Percentiles rank a stretch among this genome's conserved stretches.
These are phyloP conservation scores for Pichia terricola DNA, from an alignment of 1,139 yeast genomes.

Conservation along the genomic window DNA sequence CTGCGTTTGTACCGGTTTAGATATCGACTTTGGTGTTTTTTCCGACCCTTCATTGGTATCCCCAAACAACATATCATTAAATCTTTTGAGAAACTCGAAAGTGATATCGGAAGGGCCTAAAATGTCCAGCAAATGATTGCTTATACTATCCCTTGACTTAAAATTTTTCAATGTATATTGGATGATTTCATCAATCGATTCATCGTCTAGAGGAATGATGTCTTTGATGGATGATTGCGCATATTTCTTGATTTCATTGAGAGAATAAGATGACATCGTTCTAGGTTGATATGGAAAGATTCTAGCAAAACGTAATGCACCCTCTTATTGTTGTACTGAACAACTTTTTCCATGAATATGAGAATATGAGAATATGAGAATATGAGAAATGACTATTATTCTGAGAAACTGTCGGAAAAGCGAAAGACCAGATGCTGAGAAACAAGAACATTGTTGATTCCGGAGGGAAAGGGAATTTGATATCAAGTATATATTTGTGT, in stretches of 20 bases:
- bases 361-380: too few species aligned
- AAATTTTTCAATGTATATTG: constrained; percentile 36
- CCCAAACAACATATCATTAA: constrained; percentile 25
- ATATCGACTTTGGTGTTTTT: background rate
- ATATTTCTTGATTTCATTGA: constrained; percentile 25
- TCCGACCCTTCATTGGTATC: background rate
- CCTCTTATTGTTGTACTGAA: too few species aligned
- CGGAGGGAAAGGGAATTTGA: too few species aligned
- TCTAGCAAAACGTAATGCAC: too few species aligned
- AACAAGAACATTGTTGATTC: too few species aligned
- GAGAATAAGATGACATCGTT: constrained; percentile 10
- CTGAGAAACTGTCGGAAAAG: too few species aligned
- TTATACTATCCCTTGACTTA: constrained; percentile 34
- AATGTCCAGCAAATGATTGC: constrained; percentile 40
- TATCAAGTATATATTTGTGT: too few species aligned
- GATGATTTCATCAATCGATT: constrained; percentile 34
- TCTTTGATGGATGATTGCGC: constrained; percentile 29
- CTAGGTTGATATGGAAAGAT: constrained; percentile 7
- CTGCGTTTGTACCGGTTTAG: background rate
- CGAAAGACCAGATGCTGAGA: too few species aligned
- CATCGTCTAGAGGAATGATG: constrained; percentile 41
- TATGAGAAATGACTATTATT: too few species aligned
- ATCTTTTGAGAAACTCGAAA: constrained; percentile 30
- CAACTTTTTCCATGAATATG: too few species aligned
- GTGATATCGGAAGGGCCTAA: constrained; percentile 45